Base-by-base conservation (phyloP, 768 basidiomycete genomes). In the Chlorophyllum brunneum region DNA sequence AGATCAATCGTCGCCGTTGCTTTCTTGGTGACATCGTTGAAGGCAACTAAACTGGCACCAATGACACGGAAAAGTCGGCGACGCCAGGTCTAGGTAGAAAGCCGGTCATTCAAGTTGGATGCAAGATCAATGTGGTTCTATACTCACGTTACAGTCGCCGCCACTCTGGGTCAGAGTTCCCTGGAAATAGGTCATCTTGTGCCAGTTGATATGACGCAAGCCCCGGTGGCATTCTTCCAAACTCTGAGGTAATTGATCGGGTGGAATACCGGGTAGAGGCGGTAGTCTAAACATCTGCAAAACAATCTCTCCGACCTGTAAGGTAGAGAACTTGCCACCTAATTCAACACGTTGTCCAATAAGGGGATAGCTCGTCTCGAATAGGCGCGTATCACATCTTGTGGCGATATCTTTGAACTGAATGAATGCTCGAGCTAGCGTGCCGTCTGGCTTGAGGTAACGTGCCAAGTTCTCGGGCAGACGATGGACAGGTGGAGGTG, bases 171-270 rank as follows among this genome's bases (percentile, higher is more conserved):
- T 98, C 58, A 98, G 68, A 0, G 83, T 85, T 23, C 95, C 93
- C 67, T 97, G 89, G 68, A 90, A 92, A 68, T 95, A 95, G 18
- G 92, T 91, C 58, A 87, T 80, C 71, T 95, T 94, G 63, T 95
- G 93, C 94, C 93, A 97, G 31, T 87, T 86, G 51, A 92, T 85
- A 61, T 95, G 88, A 54, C 91, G 75, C 57, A 98, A 72, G 1
- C 95, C 95, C 11, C 90, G 81, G 59, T 86, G 79, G 60, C 92
- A 95, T 62, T 98, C 95, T 49, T 98, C 95, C 59, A 98, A 72
- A 61, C 91, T 93, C 66, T 94, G 88, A 11, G 95, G 95, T 16
- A 98, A 73, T 55, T 91, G 80, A 38, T 85, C 82, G 16, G 81
- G 77, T 30, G 82, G 69, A 18, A 97, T 72, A 15, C 92, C 92